A percentile compares a stretch with the other conserved stretches of the same genome.
Evolutionary conservation across 2,329 filamentous ascomycete genomes (phyloP).

Genomic region (Aspergillus intermedius): DNA sequence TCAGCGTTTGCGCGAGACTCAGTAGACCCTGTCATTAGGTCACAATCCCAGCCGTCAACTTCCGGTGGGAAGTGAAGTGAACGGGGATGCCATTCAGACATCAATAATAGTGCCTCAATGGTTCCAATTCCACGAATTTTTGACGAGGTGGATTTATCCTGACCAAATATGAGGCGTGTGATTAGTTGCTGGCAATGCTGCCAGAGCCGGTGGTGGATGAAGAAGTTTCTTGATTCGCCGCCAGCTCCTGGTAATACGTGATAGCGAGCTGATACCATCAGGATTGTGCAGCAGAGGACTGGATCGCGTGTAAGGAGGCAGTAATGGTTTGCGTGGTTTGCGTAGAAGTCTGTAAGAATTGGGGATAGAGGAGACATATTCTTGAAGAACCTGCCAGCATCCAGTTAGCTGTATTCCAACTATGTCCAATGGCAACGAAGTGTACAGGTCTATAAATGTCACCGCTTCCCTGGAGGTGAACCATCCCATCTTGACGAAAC

Average conservation of each 20-base stretch:
- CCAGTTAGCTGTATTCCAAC: neutral
- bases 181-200: constrained; percentile 49
- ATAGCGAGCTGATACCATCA: constrained; percentile 52
- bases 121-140: constrained; percentile 46
- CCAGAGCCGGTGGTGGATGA: constrained; percentile 51
- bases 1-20: constrained; percentile 24
- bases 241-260: constrained; percentile 38
- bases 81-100: constrained; percentile 54
- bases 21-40: constrained; percentile 40
- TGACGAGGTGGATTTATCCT: constrained; percentile 47
- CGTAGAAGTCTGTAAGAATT: constrained; percentile 46
- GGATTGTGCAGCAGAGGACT: constrained; percentile 47
- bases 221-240: constrained; percentile 45
- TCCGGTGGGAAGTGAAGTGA: constrained; percentile 50
- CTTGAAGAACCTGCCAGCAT: constrained; percentile 39
- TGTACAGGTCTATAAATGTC: constrained; percentile 46
- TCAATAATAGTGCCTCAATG: constrained; percentile 48
- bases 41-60: constrained; percentile 51
- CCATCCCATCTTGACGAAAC: constrained; percentile 52
- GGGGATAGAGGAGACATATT: constrained; percentile 48
- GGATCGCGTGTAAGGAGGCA: constrained; percentile 47
- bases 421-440: neutral
- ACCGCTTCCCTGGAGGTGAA: constrained; percentile 50
- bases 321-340: constrained; percentile 44
- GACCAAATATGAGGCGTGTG: constrained; percentile 48